Conservation (phyloP, 1,284 basidiomycete species). For the Malassezia obtusa region DNA sequence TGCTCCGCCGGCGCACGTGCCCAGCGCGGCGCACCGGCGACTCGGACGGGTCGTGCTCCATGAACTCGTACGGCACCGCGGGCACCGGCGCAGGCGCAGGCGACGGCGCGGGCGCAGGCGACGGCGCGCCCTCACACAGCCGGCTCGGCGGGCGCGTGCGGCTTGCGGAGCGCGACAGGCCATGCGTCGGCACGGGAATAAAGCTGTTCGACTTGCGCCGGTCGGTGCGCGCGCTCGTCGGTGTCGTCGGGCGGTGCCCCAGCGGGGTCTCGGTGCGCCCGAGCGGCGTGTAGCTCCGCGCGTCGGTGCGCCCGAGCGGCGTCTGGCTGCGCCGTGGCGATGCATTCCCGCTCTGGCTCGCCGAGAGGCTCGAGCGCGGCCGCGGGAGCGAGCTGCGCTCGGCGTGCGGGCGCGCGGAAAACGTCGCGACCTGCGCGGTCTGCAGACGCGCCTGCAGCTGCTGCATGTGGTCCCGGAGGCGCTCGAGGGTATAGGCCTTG, state of each 20-base stretch:
- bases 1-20: conserved; percentile 19
- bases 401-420: conserved; percentile 16
- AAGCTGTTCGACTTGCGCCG: conserved; percentile 22
- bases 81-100: conserved; percentile 14
- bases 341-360: conserved; percentile 12
- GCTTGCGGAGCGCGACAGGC: conserved; percentile 20
- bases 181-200: conserved; percentile 34
- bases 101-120: neutral
- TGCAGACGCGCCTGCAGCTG: conserved; percentile 38
- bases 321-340: neutral
- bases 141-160: conserved; percentile 9
- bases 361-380: conserved; percentile 31
- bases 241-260: neutral
- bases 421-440: conserved; percentile 22
- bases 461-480: conserved; percentile 36
- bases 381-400: conserved; percentile 37
- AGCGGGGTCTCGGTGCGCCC: conserved; percentile 18
- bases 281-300: conserved; percentile 2
- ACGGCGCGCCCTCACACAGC: conserved; percentile 1
- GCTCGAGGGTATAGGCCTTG: conserved; percentile 28
- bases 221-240: conserved; percentile 18
- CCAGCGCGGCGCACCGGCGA: conserved; percentile 22
- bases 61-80: conserved; percentile 25
- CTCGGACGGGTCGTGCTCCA: conserved; percentile 32
- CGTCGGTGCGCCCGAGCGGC: neutral